These are phyloP conservation scores for Rhytidiadelphus loreus DNA, from an alignment of 225 moss, liverwort and hornwort genomes.

Conservation along the genomic window DNA sequence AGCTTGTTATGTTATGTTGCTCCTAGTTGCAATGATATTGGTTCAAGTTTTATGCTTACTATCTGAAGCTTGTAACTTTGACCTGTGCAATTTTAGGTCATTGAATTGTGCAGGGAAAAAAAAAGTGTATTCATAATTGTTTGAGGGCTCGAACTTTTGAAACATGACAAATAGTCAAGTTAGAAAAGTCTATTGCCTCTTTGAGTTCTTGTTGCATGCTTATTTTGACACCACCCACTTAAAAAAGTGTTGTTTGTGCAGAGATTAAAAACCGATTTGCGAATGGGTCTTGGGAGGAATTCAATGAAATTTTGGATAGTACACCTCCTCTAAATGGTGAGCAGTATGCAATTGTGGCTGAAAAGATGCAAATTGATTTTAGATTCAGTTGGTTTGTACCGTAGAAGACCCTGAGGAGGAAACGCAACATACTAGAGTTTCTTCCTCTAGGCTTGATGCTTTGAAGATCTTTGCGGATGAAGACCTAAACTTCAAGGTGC, in stretches of 20 bases:
- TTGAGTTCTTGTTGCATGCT: background rate
- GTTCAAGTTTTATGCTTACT: background rate
- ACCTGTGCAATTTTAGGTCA: background rate
- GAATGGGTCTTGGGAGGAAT: slow-evolving; percentile 68
- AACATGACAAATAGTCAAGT: no score
- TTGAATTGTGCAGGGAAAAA: background rate
- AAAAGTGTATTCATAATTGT: no score
- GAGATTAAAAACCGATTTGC: slow-evolving; percentile 60
- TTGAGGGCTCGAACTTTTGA: background rate
- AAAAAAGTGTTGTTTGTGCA: background rate
- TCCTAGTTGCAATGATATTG: no score
- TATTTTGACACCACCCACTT: no score
- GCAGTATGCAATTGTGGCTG: background rate
- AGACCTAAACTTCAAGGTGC: background rate
- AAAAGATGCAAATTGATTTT: background rate
- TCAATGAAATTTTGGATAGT: slow-evolving; percentile 54
- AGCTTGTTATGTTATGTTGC: background rate
- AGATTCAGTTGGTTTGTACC: background rate
- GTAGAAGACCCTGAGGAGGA: background rate
- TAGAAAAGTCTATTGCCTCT: background rate
- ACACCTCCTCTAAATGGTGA: slow-evolving; percentile 66
- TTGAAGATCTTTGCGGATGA: background rate
- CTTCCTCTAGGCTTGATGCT: background rate
- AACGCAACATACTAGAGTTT: background rate
- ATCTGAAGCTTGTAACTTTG: background rate